Evolutionary conservation across 805 yeast species (phyloP), one percentile per base, ranked within the genome.

Genomic region (Yarrowia hollandica): DNA sequence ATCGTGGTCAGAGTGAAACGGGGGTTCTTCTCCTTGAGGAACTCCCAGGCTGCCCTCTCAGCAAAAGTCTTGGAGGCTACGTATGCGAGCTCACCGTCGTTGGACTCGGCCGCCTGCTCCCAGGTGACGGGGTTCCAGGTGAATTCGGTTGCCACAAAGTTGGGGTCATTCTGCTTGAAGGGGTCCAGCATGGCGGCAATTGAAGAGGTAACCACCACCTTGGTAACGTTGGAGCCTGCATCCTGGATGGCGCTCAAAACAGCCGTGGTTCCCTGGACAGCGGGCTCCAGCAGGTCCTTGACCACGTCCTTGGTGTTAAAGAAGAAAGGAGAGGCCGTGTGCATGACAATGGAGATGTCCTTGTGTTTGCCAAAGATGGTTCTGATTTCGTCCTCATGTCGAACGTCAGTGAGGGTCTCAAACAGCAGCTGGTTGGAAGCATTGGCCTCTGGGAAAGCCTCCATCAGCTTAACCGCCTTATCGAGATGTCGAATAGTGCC

Each of bases 11-110:
- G 59, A 4, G 61, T 48, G 28, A 68, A 69, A 34, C 69, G 65
- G 14, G 37, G 37, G n/a, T 39, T 33, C 34, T 76, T 68, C 11
- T 72, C 60, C 55, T 48, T 15, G 12, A 48, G 4, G 64, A 81
- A 82, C 1, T 80, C 76, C 82, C 87, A 81, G 21, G 81, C 82
- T 1, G 82, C 79, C 61, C 73, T 66, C 69, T 84, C 87, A 30
- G 87, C 88, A 65, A 73, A 71, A 5, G 69, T 75, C 69, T 83
- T 83, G 41, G 86, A 68, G 74, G 39, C 77, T 76, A 58, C 26
- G 41, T 66, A 68, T n/a, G 65, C 61, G 15, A 42, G 19, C 3
- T 23, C 22, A 5, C 38, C 39, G 4, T 26, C 26, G 15, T 60
- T 39, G 16, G 55, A 33, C 15, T 30, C 35, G 0, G 33, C 46